These are phyloP conservation scores for Larix kaempferi DNA, from an alignment of 75 land plant species.

Conservation along the genomic window DNA sequence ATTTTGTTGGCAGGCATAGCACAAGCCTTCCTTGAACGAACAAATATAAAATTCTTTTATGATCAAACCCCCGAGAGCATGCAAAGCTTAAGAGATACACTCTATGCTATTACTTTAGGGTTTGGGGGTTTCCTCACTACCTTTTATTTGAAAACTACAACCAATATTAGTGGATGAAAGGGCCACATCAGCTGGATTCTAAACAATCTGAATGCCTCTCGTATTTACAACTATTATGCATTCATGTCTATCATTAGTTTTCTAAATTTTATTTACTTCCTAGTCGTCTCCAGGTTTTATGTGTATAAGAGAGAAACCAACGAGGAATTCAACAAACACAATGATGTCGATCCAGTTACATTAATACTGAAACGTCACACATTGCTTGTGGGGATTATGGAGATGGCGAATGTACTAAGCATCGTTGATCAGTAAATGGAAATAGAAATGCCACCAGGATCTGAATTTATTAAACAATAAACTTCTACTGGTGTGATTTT, in stretches of 20 bases:
- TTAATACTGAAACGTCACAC: too few relatives aligned
- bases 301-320: slow-evolving; percentile 39
- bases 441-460: too few relatives aligned
- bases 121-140: slow-evolving; percentile 82
- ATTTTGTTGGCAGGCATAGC: slow-evolving; percentile 59
- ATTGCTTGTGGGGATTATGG: too few relatives aligned
- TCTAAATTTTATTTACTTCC: slow-evolving; percentile 44
- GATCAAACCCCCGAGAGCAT: slow-evolving; percentile 79
- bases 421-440: too few relatives aligned
- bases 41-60: slow-evolving; percentile 85
- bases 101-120: slow-evolving; percentile 77
- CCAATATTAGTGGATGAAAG: slow-evolving; percentile 30
- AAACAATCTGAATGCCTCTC: slow-evolving; percentile 67
- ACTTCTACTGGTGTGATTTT: too few relatives aligned
- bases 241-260: slow-evolving; percentile 42
- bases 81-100: slow-evolving; percentile 85
- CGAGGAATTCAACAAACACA: too few relatives aligned
- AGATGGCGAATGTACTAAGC: too few relatives aligned
- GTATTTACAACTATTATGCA: slow-evolving; percentile 75
- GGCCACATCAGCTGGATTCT: slow-evolving; percentile 70
- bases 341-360: too few relatives aligned
- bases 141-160: slow-evolving; percentile 57
- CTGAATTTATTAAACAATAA: too few relatives aligned
- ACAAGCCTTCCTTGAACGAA: slow-evolving; percentile 67
- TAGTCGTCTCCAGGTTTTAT: slow-evolving; percentile 43